These are phyloP conservation scores for Effrenium voratum DNA, from an alignment of 73 alveolate genomes.

Conservation along the genomic window DNA sequence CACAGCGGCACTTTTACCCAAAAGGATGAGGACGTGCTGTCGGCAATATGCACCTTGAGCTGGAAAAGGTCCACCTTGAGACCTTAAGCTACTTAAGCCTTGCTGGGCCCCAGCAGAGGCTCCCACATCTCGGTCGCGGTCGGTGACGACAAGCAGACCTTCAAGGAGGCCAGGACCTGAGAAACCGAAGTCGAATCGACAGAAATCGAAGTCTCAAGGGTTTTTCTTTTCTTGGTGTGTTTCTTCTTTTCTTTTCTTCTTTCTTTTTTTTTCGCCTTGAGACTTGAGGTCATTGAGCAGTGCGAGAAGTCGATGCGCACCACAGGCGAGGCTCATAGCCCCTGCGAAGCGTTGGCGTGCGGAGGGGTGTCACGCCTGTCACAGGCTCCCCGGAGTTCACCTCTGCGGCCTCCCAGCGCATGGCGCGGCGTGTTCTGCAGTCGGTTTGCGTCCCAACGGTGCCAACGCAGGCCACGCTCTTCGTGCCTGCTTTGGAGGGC, in stretches of 20 bases:
- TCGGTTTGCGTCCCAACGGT: neutral
- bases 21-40: conserved; percentile 82
- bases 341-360: neutral
- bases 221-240: neutral
- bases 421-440: neutral
- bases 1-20: conserved; percentile 60
- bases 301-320: conserved; percentile 81
- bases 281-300: conserved; percentile 71
- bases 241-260: neutral
- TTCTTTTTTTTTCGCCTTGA: no score
- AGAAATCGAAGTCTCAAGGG: neutral
- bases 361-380: no score
- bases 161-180: neutral
- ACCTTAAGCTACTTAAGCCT: neutral
- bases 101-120: neutral
- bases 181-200: no score
- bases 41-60: conserved; percentile 25
- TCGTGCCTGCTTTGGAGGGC: conserved; percentile 86
- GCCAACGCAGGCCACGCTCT: conserved; percentile 48
- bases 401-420: conserved; percentile 82
- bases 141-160: conserved; percentile 76
- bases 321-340: conserved; percentile 2
- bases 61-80: no score
- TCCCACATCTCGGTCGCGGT: conserved; percentile 75
- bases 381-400: conserved; percentile 81